Conservation (phyloP, 495 filamentous ascomycete genomes). For the Massariosphaeria phaeospora region DNA sequence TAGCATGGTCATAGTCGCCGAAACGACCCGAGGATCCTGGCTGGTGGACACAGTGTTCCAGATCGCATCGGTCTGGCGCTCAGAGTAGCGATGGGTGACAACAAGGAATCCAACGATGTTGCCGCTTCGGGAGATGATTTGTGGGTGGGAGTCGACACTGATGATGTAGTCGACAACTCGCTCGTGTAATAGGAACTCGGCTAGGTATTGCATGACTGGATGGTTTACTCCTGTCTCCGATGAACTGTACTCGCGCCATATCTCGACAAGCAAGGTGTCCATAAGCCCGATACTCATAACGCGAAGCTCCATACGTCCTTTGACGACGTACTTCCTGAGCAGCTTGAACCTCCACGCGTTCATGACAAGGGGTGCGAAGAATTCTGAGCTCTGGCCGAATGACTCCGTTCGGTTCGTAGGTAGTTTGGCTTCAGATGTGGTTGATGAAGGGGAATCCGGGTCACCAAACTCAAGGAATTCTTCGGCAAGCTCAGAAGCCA, state of each 20-base stretch:
- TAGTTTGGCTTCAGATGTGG: not conserved
- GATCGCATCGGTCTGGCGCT: slow-evolving; percentile 68
- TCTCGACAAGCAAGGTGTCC: slow-evolving; percentile 61
- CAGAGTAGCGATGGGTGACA: slow-evolving; percentile 69
- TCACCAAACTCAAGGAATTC: slow-evolving; percentile 22
- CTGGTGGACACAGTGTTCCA: slow-evolving; percentile 82
- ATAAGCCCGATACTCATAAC: slow-evolving; percentile 67
- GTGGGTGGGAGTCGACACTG: slow-evolving; percentile 84
- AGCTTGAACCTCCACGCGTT: slow-evolving; percentile 66
- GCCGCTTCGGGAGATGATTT: slow-evolving; percentile 71
- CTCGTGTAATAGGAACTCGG: slow-evolving; percentile 63
- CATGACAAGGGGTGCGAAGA: slow-evolving; percentile 45
- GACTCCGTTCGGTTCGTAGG: not conserved
- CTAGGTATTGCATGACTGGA: slow-evolving; percentile 58
- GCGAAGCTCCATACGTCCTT: slow-evolving; percentile 84
- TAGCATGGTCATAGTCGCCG: slow-evolving; percentile 75
- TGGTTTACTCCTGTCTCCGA: slow-evolving; percentile 43
- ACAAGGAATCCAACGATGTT: slow-evolving; percentile 86
- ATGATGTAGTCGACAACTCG: slow-evolving; percentile 77
- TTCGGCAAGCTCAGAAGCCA: slow-evolving; percentile 14
- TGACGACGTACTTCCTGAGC: slow-evolving; percentile 65
- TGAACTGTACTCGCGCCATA: slow-evolving; percentile 53
- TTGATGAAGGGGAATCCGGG: slow-evolving; percentile 8
- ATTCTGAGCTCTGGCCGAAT: not conserved
- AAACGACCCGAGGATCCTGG: slow-evolving; percentile 77